phyloP scores from a whole-genome alignment of 2,329 filamentous ascomycete genomes.

The Capronia coronata region DNA sequence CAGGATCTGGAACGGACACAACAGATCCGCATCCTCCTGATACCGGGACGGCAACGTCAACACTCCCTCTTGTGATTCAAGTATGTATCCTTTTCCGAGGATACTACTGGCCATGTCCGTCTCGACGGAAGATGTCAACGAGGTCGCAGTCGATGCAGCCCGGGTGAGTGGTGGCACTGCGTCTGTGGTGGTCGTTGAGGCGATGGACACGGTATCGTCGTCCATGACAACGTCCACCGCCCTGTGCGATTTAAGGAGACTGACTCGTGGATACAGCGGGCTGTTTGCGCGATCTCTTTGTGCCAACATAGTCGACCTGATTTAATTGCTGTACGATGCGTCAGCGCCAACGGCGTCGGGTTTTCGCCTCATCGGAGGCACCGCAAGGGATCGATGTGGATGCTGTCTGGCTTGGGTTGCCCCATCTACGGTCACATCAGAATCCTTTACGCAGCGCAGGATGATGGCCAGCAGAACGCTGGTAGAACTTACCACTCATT shows the following conservation, averaged over 20 bases:
- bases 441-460: background rate
- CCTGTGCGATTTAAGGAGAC: constrained; percentile 4
- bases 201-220: constrained; percentile 17
- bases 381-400: background rate
- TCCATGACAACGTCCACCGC: constrained; percentile 13
- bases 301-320: background rate
- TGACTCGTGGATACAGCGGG: constrained; percentile 15
- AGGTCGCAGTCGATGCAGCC: constrained; percentile 25
- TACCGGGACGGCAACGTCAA: constrained; percentile 24
- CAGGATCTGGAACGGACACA: constrained; percentile 42
- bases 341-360: background rate
- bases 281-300: background rate
- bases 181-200: constrained; percentile 20
- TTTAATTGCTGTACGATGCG: constrained; percentile 1
- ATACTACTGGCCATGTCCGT: constrained; percentile 27
- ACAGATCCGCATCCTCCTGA: constrained; percentile 24
- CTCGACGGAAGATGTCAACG: constrained; percentile 18
- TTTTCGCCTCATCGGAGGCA: constrained; percentile 3
- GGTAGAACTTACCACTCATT: constrained; percentile 14
- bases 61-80: constrained; percentile 25
- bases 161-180: constrained; percentile 27
- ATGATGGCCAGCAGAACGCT: background rate
- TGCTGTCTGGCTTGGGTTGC: background rate
- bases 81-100: constrained; percentile 24
- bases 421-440: constrained; percentile 8